phyloP scores from a whole-genome alignment of 345 rosid genomes.

The Camelina laxa region DNA sequence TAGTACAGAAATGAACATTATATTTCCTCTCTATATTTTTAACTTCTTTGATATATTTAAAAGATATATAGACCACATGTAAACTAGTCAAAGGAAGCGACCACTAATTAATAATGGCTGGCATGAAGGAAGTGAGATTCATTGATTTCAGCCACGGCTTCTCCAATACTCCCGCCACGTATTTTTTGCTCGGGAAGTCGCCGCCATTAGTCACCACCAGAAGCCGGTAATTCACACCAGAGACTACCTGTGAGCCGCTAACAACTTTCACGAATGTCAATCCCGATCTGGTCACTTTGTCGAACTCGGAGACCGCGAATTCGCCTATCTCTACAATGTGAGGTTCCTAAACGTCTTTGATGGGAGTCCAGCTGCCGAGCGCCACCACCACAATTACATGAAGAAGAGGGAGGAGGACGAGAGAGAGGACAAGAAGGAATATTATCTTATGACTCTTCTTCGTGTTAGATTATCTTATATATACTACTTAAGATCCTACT shows the following conservation, averaged over 20 bases:
- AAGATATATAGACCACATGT: slow-evolving; percentile 1
- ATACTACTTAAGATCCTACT: too few relatives aligned
- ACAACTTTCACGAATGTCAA: slow-evolving; percentile 43
- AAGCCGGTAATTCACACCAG: slow-evolving; percentile 56
- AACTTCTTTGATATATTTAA: neutral
- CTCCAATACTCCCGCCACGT: slow-evolving; percentile 55
- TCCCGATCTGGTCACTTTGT: slow-evolving; percentile 13
- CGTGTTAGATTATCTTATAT: too few relatives aligned
- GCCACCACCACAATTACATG: slow-evolving; percentile 16
- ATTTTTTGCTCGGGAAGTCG: neutral
- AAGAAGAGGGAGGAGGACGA: slow-evolving; percentile 15
- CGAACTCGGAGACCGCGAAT: slow-evolving; percentile 52
- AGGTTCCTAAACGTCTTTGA: slow-evolving; percentile 42
- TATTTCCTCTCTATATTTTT: neutral
- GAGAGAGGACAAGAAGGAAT: slow-evolving; percentile 14
- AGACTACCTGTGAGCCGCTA: slow-evolving; percentile 48
- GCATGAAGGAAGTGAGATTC: slow-evolving; percentile 51
- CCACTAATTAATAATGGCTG: neutral
- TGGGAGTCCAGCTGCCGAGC: slow-evolving; percentile 53
- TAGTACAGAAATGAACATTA: neutral
- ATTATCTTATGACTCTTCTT: too few relatives aligned
- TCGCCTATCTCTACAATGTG: slow-evolving; percentile 53
- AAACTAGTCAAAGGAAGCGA: neutral
- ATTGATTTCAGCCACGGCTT: slow-evolving; percentile 43
- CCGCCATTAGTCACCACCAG: slow-evolving; percentile 27